Evolutionary conservation across 2,329 filamentous ascomycete species (phyloP).

Genomic region (Zalaria sp.): DNA sequence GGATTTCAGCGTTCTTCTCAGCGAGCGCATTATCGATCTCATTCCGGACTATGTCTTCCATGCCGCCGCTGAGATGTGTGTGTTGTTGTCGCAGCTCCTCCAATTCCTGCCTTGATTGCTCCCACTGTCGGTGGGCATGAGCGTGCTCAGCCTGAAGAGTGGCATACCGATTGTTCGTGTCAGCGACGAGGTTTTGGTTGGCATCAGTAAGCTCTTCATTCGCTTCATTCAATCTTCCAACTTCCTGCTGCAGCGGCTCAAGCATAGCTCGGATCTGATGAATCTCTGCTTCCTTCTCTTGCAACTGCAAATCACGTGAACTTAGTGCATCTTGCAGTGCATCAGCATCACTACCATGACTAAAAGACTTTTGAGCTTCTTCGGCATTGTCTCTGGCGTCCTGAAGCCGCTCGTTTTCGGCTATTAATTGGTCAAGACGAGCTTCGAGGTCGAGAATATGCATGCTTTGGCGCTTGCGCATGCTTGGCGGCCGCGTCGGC

Average conservation of each 20-base stretch:
- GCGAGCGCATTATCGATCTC: constrained; percentile 53
- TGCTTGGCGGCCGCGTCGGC: constrained; percentile 84
- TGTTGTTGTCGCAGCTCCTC: constrained; percentile 53
- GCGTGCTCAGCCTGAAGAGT: constrained; percentile 53
- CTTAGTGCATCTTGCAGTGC: constrained; percentile 39
- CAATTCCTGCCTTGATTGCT: constrained; percentile 50
- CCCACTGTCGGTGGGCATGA: constrained; percentile 36
- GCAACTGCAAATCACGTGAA: constrained; percentile 54
- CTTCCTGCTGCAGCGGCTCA: constrained; percentile 68
- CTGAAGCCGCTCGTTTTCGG: constrained; percentile 69
- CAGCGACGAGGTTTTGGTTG: constrained; percentile 60
- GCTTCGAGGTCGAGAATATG: constrained; percentile 81
- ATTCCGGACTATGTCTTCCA: constrained; percentile 46
- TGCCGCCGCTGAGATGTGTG: constrained; percentile 44
- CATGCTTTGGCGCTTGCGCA: constrained; percentile 95
- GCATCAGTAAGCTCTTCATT: constrained; percentile 68
- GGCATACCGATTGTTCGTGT: constrained; percentile 59
- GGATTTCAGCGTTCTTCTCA: constrained; percentile 74
- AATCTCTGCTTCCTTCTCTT: constrained; percentile 78
- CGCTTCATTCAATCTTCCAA: constrained; percentile 64
- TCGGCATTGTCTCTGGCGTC: constrained; percentile 36
- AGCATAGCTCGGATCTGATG: constrained; percentile 66
- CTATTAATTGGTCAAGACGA: constrained; percentile 67
- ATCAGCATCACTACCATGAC: constrained; percentile 40
- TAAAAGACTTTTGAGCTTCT: constrained; percentile 27